Conservation (phyloP, 495 filamentous ascomycete species). For the Aspergillus bertholletiae region DNA sequence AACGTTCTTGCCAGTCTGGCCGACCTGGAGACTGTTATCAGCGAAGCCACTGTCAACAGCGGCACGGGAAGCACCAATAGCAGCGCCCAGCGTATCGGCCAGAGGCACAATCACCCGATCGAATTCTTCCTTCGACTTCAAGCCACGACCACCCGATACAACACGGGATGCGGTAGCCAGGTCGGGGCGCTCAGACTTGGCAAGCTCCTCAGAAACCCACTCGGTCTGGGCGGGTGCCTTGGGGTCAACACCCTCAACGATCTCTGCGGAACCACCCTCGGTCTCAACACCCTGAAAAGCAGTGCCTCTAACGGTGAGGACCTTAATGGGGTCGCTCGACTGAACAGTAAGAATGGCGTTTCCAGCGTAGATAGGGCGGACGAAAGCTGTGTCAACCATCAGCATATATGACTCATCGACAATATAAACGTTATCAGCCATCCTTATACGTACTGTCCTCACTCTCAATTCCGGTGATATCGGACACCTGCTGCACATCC, state of each 20-base stretch:
- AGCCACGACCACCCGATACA: constrained; percentile 88
- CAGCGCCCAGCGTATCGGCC: constrained; percentile 86
- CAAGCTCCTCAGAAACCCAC: constrained; percentile 92
- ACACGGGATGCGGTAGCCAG: constrained; percentile 83
- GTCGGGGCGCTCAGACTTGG: constrained; percentile 93
- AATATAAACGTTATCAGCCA: neutral
- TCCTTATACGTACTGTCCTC: constrained; percentile 65
- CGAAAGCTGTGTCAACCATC: constrained; percentile 58
- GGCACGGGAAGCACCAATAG: constrained; percentile 89
- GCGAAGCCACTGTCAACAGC: constrained; percentile 97
- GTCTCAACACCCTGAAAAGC: constrained; percentile 63
- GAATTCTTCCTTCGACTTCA: constrained; percentile 97
- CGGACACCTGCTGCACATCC: constrained; percentile 88
- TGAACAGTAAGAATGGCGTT: constrained; percentile 98
- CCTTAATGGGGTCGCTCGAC: constrained; percentile 78
- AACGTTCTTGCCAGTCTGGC: constrained; percentile 97
- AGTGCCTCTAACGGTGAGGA: constrained; percentile 89
- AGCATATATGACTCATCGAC: constrained; percentile 10
- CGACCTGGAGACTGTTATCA: constrained; percentile 98
- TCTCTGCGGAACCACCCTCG: constrained; percentile 47
- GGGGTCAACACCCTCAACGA: constrained; percentile 45
- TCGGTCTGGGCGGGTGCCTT: constrained; percentile 68
- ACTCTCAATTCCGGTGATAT: constrained; percentile 80
- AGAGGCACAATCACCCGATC: constrained; percentile 87
- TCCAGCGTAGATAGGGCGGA: constrained; percentile 95